phyloP scores from a whole-genome alignment of 164 flowering plant species.

The Macadamia tetraphylla region DNA sequence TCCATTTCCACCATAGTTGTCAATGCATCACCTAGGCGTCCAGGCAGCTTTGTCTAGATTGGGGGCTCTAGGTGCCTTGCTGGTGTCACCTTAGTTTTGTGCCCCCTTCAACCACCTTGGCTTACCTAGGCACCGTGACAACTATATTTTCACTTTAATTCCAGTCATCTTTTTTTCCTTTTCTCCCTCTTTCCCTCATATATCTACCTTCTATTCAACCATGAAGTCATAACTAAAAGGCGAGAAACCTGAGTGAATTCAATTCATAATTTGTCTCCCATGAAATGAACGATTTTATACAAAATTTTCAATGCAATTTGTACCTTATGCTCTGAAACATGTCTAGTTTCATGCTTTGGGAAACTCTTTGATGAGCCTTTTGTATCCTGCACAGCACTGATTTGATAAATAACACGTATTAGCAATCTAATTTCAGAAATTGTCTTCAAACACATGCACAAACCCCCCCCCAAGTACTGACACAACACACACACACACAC shows the following conservation, averaged over 20 bases:
- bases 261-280: background rate
- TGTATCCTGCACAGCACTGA: conserved; percentile 56
- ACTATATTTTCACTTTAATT: background rate
- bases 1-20: too few relatives aligned
- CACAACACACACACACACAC: too few relatives aligned
- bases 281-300: background rate
- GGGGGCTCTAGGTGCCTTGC: too few relatives aligned
- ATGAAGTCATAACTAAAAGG: background rate
- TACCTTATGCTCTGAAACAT: conserved; percentile 88
- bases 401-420: conserved; percentile 9
- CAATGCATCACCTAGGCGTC: too few relatives aligned
- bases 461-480: too few relatives aligned
- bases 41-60: too few relatives aligned
- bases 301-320: background rate
- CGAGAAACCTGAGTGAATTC: background rate
- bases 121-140: too few relatives aligned
- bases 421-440: background rate
- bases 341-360: conserved; percentile 74
- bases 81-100: too few relatives aligned
- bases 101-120: too few relatives aligned
- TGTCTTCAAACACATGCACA: background rate
- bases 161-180: background rate
- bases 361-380: conserved; percentile 73
- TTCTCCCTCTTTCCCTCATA: background rate
- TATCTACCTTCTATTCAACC: background rate